Evolutionary conservation across 176 grass and related monocot genomes (phyloP).

Genomic region (Lolium perenne): DNA sequence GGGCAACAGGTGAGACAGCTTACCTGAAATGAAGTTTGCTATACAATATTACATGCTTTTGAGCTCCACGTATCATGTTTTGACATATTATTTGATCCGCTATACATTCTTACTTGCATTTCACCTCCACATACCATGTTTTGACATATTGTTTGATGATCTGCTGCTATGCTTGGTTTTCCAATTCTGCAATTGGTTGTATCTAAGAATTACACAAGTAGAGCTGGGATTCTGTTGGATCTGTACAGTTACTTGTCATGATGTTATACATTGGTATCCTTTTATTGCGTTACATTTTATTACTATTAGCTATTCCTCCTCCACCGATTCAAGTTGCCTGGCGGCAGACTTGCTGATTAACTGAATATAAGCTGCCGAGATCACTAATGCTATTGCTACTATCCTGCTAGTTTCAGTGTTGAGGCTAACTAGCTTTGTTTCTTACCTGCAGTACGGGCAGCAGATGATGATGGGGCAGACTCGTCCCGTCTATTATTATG

Average conservation of each 20-base stretch:
- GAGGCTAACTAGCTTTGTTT: not conserved
- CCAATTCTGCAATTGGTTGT: not conserved
- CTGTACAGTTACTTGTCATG: not conserved
- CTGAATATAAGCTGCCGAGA: not conserved
- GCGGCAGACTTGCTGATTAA: not conserved
- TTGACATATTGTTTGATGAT: conserved; percentile 5
- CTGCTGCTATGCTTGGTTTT: not conserved
- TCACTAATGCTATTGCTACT: not conserved
- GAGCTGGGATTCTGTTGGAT: not conserved
- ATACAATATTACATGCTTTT: not conserved
- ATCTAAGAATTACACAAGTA: conserved; percentile 5
- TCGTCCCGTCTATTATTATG: conserved; percentile 14
- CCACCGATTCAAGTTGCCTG: not conserved
- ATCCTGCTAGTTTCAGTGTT: not conserved
- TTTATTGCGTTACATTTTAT: not conserved
- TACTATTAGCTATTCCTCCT: not conserved
- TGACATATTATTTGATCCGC: not conserved
- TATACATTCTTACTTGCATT: not conserved
- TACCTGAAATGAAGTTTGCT: conserved; percentile 21
- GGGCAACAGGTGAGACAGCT: conserved; percentile 51
- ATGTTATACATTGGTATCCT: not conserved
- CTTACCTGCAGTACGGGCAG: conserved; percentile 66
- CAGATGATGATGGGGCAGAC: conserved; percentile 57
- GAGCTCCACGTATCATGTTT: not conserved
- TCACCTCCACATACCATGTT: not conserved